Percentiles rank a stretch among this genome's conserved stretches.
Evolutionary conservation across 345 rosid genomes (phyloP).

Genomic region (Syzygium aqueum): DNA sequence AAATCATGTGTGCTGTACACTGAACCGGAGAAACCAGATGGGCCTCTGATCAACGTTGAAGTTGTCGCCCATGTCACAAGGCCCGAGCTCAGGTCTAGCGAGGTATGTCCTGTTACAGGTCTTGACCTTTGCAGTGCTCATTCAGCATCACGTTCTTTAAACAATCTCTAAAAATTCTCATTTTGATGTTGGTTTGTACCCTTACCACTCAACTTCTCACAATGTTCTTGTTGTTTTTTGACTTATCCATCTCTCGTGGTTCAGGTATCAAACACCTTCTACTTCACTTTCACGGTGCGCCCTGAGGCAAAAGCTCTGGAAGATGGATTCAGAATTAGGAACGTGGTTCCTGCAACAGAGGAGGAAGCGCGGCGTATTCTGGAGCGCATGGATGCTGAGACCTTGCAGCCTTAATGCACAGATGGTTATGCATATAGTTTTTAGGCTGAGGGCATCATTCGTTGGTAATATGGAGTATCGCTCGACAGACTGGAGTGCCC

Average conservation of each 20-base stretch:
- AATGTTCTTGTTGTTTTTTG: not conserved
- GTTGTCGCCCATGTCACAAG: conserved; percentile 95
- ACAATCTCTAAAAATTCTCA: not conserved
- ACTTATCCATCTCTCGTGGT: not conserved
- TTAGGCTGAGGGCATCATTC: not conserved
- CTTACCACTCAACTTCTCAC: not conserved
- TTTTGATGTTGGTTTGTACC: not conserved
- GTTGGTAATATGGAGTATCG: not conserved
- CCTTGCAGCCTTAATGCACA: conserved; percentile 5
- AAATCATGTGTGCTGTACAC: conserved; percentile 78
- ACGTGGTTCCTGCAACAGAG: conserved; percentile 80
- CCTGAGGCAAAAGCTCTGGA: conserved; percentile 53
- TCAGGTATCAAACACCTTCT: conserved; percentile 73
- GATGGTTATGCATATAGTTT: not conserved
- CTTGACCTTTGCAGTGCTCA: not conserved
- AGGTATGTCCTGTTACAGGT: conserved; percentile 29
- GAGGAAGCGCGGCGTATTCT: conserved; percentile 73
- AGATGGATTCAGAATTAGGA: conserved; percentile 45
- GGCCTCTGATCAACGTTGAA: conserved; percentile 72
- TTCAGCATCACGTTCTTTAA: not conserved
- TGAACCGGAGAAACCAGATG: conserved; percentile 50
- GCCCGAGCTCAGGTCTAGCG: conserved; percentile 85
- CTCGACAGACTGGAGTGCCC: not conserved
- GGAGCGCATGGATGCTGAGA: conserved; percentile 62
- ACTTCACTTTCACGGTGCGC: conserved; percentile 70